phyloP scores from a whole-genome alignment of 192 early-diverging fungal species.

The Coemansia sp. region DNA sequence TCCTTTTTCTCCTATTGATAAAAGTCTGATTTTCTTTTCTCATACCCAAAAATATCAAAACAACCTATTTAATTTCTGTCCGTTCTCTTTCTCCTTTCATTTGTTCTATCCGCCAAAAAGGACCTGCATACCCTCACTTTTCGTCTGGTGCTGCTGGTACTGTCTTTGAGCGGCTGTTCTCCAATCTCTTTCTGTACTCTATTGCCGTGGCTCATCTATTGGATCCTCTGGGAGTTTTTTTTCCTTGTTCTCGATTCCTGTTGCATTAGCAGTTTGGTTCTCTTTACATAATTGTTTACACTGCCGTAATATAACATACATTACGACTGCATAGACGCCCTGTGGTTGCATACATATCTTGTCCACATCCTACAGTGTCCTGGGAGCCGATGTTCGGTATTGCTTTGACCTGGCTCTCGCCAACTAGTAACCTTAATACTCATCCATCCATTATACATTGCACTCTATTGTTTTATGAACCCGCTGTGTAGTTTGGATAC shows the following conservation, averaged over 20 bases:
- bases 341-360: background rate
- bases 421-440: background rate
- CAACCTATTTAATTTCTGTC: slow-evolving; percentile 1
- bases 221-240: background rate
- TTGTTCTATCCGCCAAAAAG: background rate
- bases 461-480: background rate
- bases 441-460: background rate
- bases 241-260: background rate
- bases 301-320: slow-evolving; percentile 2
- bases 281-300: background rate
- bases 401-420: background rate
- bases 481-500: background rate
- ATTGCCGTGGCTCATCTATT: background rate
- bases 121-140: background rate
- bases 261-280: background rate
- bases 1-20: too few species aligned
- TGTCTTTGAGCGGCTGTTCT: background rate
- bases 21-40: slow-evolving; percentile 5
- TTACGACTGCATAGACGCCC: slow-evolving; percentile 1
- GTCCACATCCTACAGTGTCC: background rate
- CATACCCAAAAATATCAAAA: slow-evolving; percentile 5
- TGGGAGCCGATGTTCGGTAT: background rate
- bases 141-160: background rate
- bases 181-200: background rate
- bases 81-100: background rate